These are phyloP conservation scores for Trichophaea hybrida DNA, from an alignment of 2,329 filamentous ascomycete species.

Conservation along the genomic window DNA sequence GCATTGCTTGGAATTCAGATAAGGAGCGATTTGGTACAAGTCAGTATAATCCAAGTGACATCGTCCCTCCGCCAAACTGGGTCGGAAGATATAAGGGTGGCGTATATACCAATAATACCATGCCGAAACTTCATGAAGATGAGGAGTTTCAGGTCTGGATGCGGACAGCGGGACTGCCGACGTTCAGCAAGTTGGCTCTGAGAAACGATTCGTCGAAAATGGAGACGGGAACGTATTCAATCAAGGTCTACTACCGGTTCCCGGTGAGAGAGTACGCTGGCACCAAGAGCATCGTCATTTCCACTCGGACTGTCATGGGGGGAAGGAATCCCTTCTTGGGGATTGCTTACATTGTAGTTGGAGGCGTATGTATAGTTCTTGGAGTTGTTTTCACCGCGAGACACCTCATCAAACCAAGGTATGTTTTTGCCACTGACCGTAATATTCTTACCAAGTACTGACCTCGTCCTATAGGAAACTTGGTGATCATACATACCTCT, in stretches of 20 bases:
- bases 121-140: conserved; percentile 59
- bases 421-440: conserved; percentile 29
- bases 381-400: conserved; percentile 78
- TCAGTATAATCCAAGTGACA: conserved; percentile 48
- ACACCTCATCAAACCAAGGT: conserved; percentile 83
- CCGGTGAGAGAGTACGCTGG: conserved; percentile 64
- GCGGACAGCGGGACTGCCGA: conserved; percentile 84
- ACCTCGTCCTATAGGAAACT: conserved; percentile 54
- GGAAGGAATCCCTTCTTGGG: conserved; percentile 91
- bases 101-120: conserved; percentile 48
- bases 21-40: conserved; percentile 61
- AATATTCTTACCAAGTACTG: conserved; percentile 7
- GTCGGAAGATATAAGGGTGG: conserved; percentile 49
- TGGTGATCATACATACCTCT: conserved; percentile 92
- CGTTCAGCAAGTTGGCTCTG: conserved; percentile 84
- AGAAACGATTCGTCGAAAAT: conserved; percentile 61
- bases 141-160: conserved; percentile 97
- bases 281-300: conserved; percentile 79
- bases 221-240: conserved; percentile 55
- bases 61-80: conserved; percentile 84
- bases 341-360: conserved; percentile 89
- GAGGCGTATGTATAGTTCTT: conserved; percentile 79
- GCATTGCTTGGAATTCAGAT: conserved; percentile 80
- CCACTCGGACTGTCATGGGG: conserved; percentile 81
- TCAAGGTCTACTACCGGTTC: conserved; percentile 53